Evolutionary conservation across 2,329 filamentous ascomycete species (phyloP).

Genomic region (Penicillium corylophilum): DNA sequence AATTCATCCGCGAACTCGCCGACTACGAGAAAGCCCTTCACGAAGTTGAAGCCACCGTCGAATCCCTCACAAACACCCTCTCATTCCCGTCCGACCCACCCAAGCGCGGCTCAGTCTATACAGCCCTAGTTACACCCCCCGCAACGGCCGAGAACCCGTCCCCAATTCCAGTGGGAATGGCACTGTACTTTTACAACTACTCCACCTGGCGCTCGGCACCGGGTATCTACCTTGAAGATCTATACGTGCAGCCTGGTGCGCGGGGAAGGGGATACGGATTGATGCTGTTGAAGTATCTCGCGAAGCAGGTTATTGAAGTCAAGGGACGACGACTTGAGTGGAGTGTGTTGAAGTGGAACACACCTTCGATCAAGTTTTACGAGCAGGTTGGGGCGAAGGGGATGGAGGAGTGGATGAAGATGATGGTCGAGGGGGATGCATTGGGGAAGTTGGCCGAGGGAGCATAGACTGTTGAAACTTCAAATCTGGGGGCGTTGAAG

Average conservation of each 20-base stretch:
- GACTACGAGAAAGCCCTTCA: slow-evolving; percentile 78
- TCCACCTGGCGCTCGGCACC: slow-evolving; percentile 86
- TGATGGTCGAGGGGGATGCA: slow-evolving; percentile 50
- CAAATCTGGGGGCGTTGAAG: too few relatives aligned
- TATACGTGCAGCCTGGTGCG: slow-evolving; percentile 73
- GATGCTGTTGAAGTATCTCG: slow-evolving; percentile 69
- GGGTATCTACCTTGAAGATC: slow-evolving; percentile 89
- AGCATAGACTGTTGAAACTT: slow-evolving; percentile 7
- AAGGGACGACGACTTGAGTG: slow-evolving; percentile 79
- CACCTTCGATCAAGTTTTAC: slow-evolving; percentile 87
- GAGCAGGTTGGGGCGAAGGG: slow-evolving; percentile 45
- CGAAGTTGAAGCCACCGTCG: slow-evolving; percentile 74
- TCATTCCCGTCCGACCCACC: slow-evolving; percentile 64
- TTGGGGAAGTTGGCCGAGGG: slow-evolving; percentile 42
- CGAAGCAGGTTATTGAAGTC: slow-evolving; percentile 73
- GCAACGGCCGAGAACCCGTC: slow-evolving; percentile 41
- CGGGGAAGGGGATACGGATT: slow-evolving; percentile 79
- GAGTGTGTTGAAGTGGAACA: slow-evolving; percentile 90
- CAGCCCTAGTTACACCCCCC: slow-evolving; percentile 63
- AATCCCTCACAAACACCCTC: slow-evolving; percentile 70
- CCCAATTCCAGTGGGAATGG: slow-evolving; percentile 66
- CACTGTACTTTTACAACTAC: slow-evolving; percentile 93
- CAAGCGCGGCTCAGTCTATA: slow-evolving; percentile 65
- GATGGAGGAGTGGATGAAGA: slow-evolving; percentile 52
- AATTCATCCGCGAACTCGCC: slow-evolving; percentile 80